Conservation (phyloP, 805 yeast genomes). For the Wickerhamiella bombiphila region DNA sequence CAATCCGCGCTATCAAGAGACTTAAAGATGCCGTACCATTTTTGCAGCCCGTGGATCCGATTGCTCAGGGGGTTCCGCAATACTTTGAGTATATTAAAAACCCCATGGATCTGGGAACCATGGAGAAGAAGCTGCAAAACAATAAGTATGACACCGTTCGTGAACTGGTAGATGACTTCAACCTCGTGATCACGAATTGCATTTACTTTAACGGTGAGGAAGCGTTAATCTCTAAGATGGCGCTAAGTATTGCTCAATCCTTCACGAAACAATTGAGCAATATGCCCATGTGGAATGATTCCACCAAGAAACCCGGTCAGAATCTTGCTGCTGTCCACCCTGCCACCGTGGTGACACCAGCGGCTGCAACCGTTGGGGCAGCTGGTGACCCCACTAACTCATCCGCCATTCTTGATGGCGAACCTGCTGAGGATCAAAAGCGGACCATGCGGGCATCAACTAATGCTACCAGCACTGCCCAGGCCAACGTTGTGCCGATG, state of each 20-base stretch:
- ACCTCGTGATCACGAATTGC: slow-evolving; percentile 75
- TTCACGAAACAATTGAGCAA: slow-evolving; percentile 87
- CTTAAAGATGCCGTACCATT: slow-evolving; percentile 89
- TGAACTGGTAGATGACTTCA: slow-evolving; percentile 62
- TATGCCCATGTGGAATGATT: slow-evolving; percentile 52
- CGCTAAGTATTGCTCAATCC: slow-evolving; percentile 72
- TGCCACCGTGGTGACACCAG: slow-evolving; percentile 1
- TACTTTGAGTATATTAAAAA: slow-evolving; percentile 68
- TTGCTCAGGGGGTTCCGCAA: slow-evolving; percentile 77
- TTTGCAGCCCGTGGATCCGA: slow-evolving; percentile 75
- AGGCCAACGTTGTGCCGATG: slow-evolving; percentile 35
- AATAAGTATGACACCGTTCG: slow-evolving; percentile 61
- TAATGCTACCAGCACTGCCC: slow-evolving; percentile 10
- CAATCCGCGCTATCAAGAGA: slow-evolving; percentile 75
- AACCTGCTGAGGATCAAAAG: slow-evolving; percentile 5
- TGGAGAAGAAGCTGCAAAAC: slow-evolving; percentile 60
- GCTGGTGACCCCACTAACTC: slow-evolving; percentile 3
- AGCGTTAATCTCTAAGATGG: slow-evolving; percentile 82
- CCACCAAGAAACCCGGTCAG: slow-evolving; percentile 20
- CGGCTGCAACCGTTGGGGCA: slow-evolving; percentile 4
- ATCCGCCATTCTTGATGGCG: slow-evolving; percentile 3
- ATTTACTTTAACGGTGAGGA: slow-evolving; percentile 70
- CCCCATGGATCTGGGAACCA: slow-evolving; percentile 91
- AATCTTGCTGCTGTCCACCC: slow-evolving; percentile 26
- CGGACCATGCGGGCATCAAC: slow-evolving; percentile 12